phyloP scores from a whole-genome alignment of 768 basidiomycete genomes.

The Agaricus subrufescens region DNA sequence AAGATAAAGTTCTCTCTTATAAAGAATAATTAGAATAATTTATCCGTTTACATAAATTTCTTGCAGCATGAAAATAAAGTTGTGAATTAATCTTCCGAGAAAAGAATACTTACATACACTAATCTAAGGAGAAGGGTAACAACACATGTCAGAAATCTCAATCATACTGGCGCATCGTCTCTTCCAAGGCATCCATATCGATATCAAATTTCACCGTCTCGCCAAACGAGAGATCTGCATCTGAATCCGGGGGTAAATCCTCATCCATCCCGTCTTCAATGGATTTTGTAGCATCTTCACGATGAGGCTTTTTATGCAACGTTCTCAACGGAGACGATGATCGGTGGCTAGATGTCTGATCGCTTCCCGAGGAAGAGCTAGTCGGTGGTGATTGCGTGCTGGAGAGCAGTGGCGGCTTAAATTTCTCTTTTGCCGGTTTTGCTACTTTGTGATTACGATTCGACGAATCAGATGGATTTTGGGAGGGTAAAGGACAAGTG shows the following conservation, averaged over 20 bases:
- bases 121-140: no score
- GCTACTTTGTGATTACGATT: background rate
- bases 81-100: background rate
- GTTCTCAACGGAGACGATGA: background rate
- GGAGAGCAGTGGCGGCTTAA: slow-evolving; percentile 31
- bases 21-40: background rate
- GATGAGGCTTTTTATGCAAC: background rate
- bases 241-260: background rate
- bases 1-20: no score
- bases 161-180: slow-evolving; percentile 27
- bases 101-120: background rate
- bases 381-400: slow-evolving; percentile 14
- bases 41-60: background rate
- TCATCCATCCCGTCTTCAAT: background rate
- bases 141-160: slow-evolving; percentile 2
- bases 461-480: slow-evolving; percentile 7
- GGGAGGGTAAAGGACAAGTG: slow-evolving; percentile 15
- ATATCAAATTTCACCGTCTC: background rate
- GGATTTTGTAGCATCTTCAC: background rate
- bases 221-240: slow-evolving; percentile 26
- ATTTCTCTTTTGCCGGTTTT: slow-evolving; percentile 29
- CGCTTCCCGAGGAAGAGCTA: background rate
- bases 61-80: background rate
- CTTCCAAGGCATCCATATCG: slow-evolving; percentile 28
- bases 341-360: background rate